A percentile compares a stretch with the other conserved stretches of the same genome.
Conservation (phyloP, 2,329 filamentous ascomycete genomes). For the Fusarium hainanense region DNA sequence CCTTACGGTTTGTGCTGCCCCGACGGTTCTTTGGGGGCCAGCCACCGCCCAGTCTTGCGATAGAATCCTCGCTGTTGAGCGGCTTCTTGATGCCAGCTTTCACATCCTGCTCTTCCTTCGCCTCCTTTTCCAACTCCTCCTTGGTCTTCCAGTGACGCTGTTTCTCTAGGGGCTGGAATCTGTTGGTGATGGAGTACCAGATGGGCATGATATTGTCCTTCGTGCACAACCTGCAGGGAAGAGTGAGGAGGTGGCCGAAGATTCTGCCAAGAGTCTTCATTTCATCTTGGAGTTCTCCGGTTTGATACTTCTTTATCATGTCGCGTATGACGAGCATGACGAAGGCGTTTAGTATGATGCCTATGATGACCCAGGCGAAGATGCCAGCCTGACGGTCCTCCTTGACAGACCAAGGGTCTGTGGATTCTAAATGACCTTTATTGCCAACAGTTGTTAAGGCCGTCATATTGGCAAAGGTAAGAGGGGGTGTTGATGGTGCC, state of each 20-base stretch:
- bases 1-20: background rate
- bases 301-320: constrained; percentile 18
- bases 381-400: background rate
- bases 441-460: background rate
- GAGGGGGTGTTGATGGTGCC: background rate
- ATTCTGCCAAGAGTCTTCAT: background rate
- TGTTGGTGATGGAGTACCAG: constrained; percentile 19
- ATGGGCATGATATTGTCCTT: constrained; percentile 1
- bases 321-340: constrained; percentile 23
- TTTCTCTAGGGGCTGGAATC: constrained; percentile 29
- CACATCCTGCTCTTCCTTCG: background rate
- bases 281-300: constrained; percentile 28
- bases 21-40: background rate
- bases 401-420: constrained; percentile 1
- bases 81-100: background rate
- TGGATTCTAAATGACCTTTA: background rate
- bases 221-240: constrained; percentile 15
- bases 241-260: background rate
- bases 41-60: constrained; percentile 14
- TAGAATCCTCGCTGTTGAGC: constrained; percentile 1
- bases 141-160: background rate
- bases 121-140: background rate
- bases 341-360: constrained; percentile 13
- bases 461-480: background rate
- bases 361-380: constrained; percentile 21